Conservation (phyloP, 306 rosid genomes). For the Quercus robur region DNA sequence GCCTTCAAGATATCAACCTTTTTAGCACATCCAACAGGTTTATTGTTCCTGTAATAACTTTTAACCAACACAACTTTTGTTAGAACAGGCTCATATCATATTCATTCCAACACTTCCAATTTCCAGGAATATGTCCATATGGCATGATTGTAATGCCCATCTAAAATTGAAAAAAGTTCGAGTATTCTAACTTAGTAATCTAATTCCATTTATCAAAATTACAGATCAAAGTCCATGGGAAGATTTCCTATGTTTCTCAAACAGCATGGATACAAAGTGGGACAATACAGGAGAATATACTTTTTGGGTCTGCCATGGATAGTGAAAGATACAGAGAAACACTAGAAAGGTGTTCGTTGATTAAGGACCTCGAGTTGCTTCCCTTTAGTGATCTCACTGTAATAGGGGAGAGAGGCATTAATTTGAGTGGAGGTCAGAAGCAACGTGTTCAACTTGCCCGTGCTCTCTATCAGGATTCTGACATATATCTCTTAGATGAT, state of each 20-base stretch:
- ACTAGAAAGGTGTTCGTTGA: conserved; percentile 37
- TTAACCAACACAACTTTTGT: too few species aligned
- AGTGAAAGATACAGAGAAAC: conserved; percentile 41
- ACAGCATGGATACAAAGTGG: conserved; percentile 62
- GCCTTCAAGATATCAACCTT: too few species aligned
- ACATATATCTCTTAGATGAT: conserved; percentile 52
- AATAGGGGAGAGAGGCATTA: conserved; percentile 57
- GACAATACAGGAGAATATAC: conserved; percentile 41
- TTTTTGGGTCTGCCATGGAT: conserved; percentile 49
- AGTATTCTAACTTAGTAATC: neutral
- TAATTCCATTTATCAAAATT: neutral
- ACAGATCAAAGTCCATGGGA: conserved; percentile 41
- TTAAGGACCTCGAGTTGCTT: conserved; percentile 50
- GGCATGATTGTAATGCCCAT: neutral
- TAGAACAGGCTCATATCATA: too few species aligned
- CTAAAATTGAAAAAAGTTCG: neutral
- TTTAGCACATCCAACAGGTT: too few species aligned
- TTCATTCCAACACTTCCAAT: neutral
- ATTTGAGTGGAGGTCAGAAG: conserved; percentile 53
- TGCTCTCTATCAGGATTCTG: conserved; percentile 48
- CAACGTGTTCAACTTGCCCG: conserved; percentile 50
- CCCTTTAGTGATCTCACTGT: conserved; percentile 47
- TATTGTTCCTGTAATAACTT: neutral
- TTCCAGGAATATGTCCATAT: neutral
- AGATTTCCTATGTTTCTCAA: conserved; percentile 58